Conservation (phyloP, 805 yeast genomes). For the Wickerhamiella cacticola region DNA sequence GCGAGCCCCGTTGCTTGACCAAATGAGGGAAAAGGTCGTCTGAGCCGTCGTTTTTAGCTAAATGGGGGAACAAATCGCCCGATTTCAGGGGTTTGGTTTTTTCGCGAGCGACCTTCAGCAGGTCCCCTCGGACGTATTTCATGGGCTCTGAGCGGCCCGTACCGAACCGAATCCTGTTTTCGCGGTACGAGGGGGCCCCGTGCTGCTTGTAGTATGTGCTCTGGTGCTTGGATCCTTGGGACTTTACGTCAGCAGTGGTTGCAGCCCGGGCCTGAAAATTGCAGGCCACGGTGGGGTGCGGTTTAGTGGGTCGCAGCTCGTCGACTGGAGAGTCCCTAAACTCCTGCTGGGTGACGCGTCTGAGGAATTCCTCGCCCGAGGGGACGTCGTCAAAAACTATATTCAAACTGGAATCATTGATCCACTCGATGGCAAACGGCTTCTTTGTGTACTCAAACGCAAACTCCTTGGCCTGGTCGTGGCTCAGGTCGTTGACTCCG, state of each 20-base stretch:
- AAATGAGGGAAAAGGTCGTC: slow-evolving; percentile 11
- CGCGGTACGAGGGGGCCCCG: slow-evolving; percentile 49
- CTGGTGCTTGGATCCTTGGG: slow-evolving; percentile 42
- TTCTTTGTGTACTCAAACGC: slow-evolving; percentile 36
- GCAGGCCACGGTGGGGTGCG: slow-evolving; percentile 28
- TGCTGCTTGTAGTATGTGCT: slow-evolving; percentile 56
- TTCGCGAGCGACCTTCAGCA: slow-evolving; percentile 16
- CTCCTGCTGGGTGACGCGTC: background rate
- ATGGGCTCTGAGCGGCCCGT: slow-evolving; percentile 21
- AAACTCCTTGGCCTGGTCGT: slow-evolving; percentile 46
- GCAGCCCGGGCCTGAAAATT: slow-evolving; percentile 40
- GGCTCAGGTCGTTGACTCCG: slow-evolving; percentile 56
- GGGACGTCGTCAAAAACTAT: slow-evolving; percentile 38
- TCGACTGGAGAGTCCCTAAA: background rate
- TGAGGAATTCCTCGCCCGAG: slow-evolving; percentile 32
- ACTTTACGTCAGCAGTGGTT: slow-evolving; percentile 43
- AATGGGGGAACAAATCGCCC: background rate
- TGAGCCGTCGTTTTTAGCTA: background rate
- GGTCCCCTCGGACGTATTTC: slow-evolving; percentile 21
- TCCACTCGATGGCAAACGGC: slow-evolving; percentile 43
- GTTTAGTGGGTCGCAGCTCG: slow-evolving; percentile 26
- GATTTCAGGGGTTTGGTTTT: slow-evolving; percentile 11
- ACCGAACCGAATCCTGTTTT: slow-evolving; percentile 23
- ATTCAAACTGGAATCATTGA: slow-evolving; percentile 49
- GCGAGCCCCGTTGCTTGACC: slow-evolving; percentile 16